These are phyloP conservation scores for Cladosporium sphaerospermum DNA, from an alignment of 2,329 filamentous ascomycete species.

Conservation along the genomic window DNA sequence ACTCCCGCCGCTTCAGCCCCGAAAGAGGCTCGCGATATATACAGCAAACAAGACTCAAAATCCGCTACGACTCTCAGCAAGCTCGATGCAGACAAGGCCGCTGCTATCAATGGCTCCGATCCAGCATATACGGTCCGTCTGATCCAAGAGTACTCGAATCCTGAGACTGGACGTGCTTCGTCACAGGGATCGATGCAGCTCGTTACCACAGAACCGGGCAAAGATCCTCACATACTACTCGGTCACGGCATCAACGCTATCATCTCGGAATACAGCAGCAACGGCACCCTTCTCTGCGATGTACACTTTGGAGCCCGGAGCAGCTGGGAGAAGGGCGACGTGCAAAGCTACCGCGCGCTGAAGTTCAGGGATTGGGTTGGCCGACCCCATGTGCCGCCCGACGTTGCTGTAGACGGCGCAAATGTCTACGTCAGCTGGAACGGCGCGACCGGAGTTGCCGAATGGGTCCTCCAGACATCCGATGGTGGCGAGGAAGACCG, in stretches of 20 bases:
- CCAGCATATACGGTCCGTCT: conserved; percentile 26
- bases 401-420: conserved; percentile 24
- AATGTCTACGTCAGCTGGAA: conserved; percentile 48
- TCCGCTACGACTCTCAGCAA: conserved; percentile 6
- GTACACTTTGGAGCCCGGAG: conserved; percentile 36
- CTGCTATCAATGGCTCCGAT: conserved; percentile 23
- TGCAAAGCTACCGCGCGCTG: conserved; percentile 47
- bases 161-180: conserved; percentile 34
- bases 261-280: conserved; percentile 35
- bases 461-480: conserved; percentile 42
- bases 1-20: neutral
- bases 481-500: conserved; percentile 1
- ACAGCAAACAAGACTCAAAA: neutral
- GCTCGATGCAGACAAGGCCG: conserved; percentile 19
- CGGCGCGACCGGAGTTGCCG: conserved; percentile 39
- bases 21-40: neutral
- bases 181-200: conserved; percentile 48
- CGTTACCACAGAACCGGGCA: conserved; percentile 41
- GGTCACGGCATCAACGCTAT: conserved; percentile 45
- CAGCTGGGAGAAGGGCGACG: conserved; percentile 33
- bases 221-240: conserved; percentile 43
- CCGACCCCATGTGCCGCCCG: conserved; percentile 28
- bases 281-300: conserved; percentile 47
- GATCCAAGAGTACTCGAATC: conserved; percentile 24
- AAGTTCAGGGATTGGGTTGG: conserved; percentile 45